Evolutionary conservation across 306 rosid genomes (phyloP), one percentile per base, ranked within the genome.

Genomic region (Fagus sylvatica): DNA sequence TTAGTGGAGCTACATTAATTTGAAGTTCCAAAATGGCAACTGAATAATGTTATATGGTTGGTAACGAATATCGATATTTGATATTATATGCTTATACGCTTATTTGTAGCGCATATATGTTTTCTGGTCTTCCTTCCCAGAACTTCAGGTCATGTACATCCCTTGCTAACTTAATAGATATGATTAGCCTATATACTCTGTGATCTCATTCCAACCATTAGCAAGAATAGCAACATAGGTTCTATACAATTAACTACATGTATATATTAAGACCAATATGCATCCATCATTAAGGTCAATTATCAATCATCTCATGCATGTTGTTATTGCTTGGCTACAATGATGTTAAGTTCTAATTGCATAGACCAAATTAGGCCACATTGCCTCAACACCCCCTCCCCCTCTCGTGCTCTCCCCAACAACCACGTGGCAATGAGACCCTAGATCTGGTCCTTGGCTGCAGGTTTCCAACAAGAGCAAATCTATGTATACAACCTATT

Each of bases 1-100:
- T 57, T 54, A 2, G 53, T 55, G 33, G 70, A 67, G 65, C 74
- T 34, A 67, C 61, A 51, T 70, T 70, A 56, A 59, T 28, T 59
- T 1, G 39, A 59, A 16, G 28, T 64, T 41, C 81, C 5, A 11
- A 57, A 67, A 12, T 48, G 64, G 76, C 40, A 28, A 36, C 70
- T 19, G 41, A 66, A 57, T 49, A 37, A 64, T 72, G 55, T 39
- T 36, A 16, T 16, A 5, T 62, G 69, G 41, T 62, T 62, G 69
- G 22, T 62, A 62, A 36, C 1, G 37, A 62, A 22, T 30, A 59
- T 59, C 15, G 39, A 60, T 28, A 62, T n/a, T 34, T 34, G 69
- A 36, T 13, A 16, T 36, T 16, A 62, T 36, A 62, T 1, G 8
- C 33, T 30, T 9, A 3, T 36, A 34, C 4, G 8, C 33, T 30